phyloP scores from a whole-genome alignment of 2,329 filamentous ascomycete species.

The Cordyceps javanica region DNA sequence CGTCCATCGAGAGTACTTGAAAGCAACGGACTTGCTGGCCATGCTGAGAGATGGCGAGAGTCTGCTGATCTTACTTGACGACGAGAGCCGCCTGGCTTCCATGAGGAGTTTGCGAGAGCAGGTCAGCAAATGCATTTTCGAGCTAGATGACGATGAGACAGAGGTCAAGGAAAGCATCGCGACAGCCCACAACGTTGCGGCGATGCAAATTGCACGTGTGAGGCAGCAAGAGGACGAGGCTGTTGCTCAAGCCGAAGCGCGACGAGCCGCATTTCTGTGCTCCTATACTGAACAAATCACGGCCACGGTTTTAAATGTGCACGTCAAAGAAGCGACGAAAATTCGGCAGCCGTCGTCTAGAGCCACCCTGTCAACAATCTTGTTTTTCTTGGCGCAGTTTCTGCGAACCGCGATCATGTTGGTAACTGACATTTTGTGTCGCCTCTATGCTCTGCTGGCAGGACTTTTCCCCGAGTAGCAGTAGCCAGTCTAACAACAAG shows the following conservation, averaged over 20 bases:
- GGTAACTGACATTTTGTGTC: neutral
- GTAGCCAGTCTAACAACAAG: no score
- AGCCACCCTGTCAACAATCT: neutral
- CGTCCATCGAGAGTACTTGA: neutral
- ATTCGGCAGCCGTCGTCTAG: neutral
- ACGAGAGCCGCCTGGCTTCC: neutral
- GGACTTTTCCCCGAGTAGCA: neutral
- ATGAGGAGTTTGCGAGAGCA: neutral
- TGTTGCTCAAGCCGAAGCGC: neutral
- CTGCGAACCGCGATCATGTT: neutral
- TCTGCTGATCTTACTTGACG: neutral
- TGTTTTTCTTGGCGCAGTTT: neutral
- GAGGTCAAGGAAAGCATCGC: neutral
- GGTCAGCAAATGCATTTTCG: neutral
- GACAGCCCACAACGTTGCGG: neutral
- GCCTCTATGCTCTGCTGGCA: neutral
- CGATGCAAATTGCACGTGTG: neutral
- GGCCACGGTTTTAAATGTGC: neutral
- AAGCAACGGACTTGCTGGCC: neutral
- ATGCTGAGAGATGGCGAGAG: conserved; percentile 1
- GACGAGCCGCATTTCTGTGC: neutral
- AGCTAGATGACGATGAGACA: neutral
- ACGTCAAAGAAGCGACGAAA: neutral
- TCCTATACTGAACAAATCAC: neutral
- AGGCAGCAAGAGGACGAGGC: neutral